A percentile compares a stretch with the other conserved stretches of the same genome.
phyloP scores from a whole-genome alignment of 75 land plant genomes.

The Cryptomeria japonica region DNA sequence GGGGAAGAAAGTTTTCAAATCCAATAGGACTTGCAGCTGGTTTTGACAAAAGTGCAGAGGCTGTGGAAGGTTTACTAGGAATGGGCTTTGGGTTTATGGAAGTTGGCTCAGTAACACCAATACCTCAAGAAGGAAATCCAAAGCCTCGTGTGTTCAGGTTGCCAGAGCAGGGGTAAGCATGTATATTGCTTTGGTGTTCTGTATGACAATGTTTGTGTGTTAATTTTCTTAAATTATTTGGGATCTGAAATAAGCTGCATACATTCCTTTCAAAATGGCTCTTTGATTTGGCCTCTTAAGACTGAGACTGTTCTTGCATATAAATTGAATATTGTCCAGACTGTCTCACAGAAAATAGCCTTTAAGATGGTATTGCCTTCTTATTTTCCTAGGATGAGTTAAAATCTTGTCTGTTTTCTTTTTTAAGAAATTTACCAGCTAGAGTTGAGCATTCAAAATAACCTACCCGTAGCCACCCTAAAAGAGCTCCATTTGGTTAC shows the following conservation, averaged over 20 bases:
- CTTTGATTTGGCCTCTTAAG: background rate
- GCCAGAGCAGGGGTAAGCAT: constrained; percentile 87
- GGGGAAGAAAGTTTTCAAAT: constrained; percentile 92
- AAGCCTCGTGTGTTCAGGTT: constrained; percentile 96
- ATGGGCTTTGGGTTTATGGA: constrained; percentile 97
- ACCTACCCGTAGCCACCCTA: background rate
- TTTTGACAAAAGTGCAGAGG: constrained; percentile 98
- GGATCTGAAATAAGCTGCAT: background rate
- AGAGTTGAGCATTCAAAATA: background rate
- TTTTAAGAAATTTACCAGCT: background rate
- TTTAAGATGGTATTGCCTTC: background rate
- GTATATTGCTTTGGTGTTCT: constrained; percentile 30
- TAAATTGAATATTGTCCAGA: background rate
- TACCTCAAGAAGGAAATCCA: constrained; percentile 98
- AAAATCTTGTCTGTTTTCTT: background rate
- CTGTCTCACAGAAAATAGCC: background rate
- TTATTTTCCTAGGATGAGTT: background rate
- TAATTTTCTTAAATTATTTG: background rate
- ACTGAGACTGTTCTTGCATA: background rate
- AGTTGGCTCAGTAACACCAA: constrained; percentile 96
- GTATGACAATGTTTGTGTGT: background rate
- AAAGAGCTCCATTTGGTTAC: background rate
- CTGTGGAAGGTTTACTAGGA: constrained; percentile 89
- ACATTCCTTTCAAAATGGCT: background rate
- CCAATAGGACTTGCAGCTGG: constrained; percentile 98